Conservation (phyloP, 805 yeast species). For the Myxozyma kluyveri region DNA sequence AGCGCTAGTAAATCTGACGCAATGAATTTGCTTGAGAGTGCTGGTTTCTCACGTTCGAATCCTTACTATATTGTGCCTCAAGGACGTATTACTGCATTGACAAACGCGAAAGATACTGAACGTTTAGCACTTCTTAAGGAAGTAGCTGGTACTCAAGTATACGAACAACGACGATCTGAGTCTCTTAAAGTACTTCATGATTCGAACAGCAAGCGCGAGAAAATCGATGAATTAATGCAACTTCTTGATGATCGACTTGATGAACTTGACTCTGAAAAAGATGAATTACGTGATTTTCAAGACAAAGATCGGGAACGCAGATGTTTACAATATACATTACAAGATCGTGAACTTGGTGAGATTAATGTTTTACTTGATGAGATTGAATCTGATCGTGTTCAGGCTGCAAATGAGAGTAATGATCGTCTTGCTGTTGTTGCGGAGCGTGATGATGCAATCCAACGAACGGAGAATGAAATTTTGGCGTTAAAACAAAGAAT, state of each 20-base stretch:
- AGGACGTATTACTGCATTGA: slow-evolving; percentile 78
- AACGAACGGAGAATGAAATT: slow-evolving; percentile 39
- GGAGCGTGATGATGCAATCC: slow-evolving; percentile 49
- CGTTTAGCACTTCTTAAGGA: slow-evolving; percentile 77
- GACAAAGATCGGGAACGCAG: slow-evolving; percentile 64
- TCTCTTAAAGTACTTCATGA: slow-evolving; percentile 75
- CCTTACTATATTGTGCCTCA: slow-evolving; percentile 98
- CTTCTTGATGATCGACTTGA: slow-evolving; percentile 64
- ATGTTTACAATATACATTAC: slow-evolving; percentile 67
- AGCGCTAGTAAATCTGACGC: slow-evolving; percentile 71
- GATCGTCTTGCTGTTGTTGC: slow-evolving; percentile 55
- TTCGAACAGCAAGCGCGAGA: slow-evolving; percentile 64
- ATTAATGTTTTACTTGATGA: slow-evolving; percentile 58
- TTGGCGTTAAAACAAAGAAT: slow-evolving; percentile 48
- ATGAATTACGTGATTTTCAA: slow-evolving; percentile 70
- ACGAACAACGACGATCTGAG: slow-evolving; percentile 76
- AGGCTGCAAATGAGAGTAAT: slow-evolving; percentile 52
- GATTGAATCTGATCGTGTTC: slow-evolving; percentile 57
- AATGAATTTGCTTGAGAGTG: slow-evolving; percentile 78
- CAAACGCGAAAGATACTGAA: slow-evolving; percentile 85
- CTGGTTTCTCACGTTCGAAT: slow-evolving; percentile 85
- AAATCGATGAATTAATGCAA: slow-evolving; percentile 68
- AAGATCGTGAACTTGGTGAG: slow-evolving; percentile 70
- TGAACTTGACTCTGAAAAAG: slow-evolving; percentile 78
- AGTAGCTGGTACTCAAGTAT: slow-evolving; percentile 92